Conservation (phyloP, 345 rosid genomes). For the Aethionema arabicum region DNA sequence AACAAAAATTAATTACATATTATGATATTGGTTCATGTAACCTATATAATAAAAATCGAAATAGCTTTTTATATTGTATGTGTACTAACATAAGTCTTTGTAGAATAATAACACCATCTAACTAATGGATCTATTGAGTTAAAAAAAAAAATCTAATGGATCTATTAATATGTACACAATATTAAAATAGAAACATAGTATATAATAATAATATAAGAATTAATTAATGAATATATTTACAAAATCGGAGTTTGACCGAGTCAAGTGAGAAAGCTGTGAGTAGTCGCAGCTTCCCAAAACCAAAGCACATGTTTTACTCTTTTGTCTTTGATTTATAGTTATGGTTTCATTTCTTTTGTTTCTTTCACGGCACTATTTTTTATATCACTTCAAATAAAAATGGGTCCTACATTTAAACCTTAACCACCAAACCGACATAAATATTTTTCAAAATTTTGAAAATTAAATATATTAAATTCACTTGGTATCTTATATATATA, state of each 20-base stretch:
- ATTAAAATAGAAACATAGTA: too few relatives aligned
- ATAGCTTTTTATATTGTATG: too few relatives aligned
- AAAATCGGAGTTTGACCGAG: constrained; percentile 31
- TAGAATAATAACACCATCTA: too few relatives aligned
- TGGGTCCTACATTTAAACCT: constrained; percentile 17
- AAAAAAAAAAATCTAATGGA: too few relatives aligned
- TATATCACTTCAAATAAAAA: background rate
- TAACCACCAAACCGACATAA: constrained; percentile 11
- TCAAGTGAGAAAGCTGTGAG: constrained; percentile 27
- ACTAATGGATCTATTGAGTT: too few relatives aligned
- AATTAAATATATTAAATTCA: background rate
- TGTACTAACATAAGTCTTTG: too few relatives aligned
- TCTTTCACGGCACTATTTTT: constrained; percentile 21
- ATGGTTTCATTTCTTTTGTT: constrained; percentile 28
- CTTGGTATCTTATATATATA: too few relatives aligned
- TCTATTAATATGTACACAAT: too few relatives aligned
- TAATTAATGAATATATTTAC: background rate
- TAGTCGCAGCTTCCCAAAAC: constrained; percentile 27
- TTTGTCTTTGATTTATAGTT: constrained; percentile 33
- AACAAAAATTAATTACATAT: too few relatives aligned
- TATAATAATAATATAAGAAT: too few relatives aligned
- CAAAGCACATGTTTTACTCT: constrained; percentile 35
- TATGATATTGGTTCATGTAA: too few relatives aligned
- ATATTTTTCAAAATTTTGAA: constrained; percentile 8
- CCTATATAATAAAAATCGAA: too few relatives aligned